These are phyloP conservation scores for Albugo candida DNA, from an alignment of 352 stramenopile species.

Conservation along the genomic window DNA sequence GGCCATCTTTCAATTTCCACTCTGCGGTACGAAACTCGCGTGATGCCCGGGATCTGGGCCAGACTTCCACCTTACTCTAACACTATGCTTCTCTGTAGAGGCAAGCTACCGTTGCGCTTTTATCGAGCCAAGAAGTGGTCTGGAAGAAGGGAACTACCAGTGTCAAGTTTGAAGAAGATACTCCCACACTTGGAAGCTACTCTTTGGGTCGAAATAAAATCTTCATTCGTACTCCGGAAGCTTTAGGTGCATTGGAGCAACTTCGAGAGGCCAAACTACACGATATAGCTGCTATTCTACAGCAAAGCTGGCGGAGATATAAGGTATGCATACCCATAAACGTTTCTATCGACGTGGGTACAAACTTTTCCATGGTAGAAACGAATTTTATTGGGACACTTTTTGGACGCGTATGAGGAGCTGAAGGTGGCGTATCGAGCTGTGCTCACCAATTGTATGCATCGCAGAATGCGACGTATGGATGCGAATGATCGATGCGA, in stretches of 20 bases:
- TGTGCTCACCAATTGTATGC: conserved; percentile 40
- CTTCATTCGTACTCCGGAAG: conserved; percentile 78
- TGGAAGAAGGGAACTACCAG: conserved; percentile 32
- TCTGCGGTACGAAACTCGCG: conserved; percentile 15
- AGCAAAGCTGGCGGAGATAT: conserved; percentile 68
- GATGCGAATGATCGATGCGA: conserved; percentile 30
- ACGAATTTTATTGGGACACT: conserved; percentile 5
- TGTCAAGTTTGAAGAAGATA: conserved; percentile 40
- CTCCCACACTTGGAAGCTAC: conserved; percentile 47
- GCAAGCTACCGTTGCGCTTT: conserved; percentile 48
- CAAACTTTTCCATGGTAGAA: neutral
- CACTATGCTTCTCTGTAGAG: conserved; percentile 11
- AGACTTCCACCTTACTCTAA: neutral
- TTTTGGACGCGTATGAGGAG: conserved; percentile 31
- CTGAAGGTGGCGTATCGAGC: conserved; percentile 26
- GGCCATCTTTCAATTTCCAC: conserved; percentile 35
- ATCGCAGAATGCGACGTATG: conserved; percentile 37
- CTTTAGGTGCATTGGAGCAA: conserved; percentile 67
- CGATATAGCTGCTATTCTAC: conserved; percentile 59
- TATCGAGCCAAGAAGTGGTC: conserved; percentile 35
- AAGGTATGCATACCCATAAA: conserved; percentile 14
- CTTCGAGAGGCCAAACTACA: conserved; percentile 58
- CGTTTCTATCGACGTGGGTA: neutral
- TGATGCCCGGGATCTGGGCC: neutral
- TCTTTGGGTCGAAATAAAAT: conserved; percentile 77